Conservation (phyloP, 768 basidiomycete genomes). For the Leucocoprinus leucothites region DNA sequence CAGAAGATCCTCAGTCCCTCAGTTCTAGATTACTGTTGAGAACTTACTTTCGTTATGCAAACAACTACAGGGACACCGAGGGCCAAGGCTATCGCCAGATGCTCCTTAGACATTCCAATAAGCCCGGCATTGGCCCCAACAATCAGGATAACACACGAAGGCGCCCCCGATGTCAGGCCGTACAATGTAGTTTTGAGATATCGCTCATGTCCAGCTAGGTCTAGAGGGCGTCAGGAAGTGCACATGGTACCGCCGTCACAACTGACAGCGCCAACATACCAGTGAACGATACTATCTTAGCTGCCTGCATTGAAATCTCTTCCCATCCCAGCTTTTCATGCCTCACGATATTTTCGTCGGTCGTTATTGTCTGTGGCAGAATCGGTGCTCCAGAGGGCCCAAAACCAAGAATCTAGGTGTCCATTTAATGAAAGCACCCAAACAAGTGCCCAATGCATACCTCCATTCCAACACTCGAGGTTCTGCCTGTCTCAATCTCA, state of each 20-base stretch:
- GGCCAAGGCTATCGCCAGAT: slow-evolving; percentile 91
- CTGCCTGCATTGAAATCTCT: slow-evolving; percentile 82
- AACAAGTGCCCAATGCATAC: slow-evolving; percentile 34
- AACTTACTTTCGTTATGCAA: slow-evolving; percentile 85
- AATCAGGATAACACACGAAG: slow-evolving; percentile 89
- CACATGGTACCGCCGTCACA: background rate
- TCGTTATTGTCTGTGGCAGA: slow-evolving; percentile 59
- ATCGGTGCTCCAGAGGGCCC: slow-evolving; percentile 74
- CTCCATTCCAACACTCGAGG: slow-evolving; percentile 97
- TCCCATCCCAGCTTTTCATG: slow-evolving; percentile 95
- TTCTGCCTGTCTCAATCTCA: slow-evolving; percentile 93
- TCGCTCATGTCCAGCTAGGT: slow-evolving; percentile 94
- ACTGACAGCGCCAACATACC: too few species aligned
- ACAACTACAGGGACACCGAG: slow-evolving; percentile 91
- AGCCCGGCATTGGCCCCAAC: slow-evolving; percentile 93
- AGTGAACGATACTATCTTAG: slow-evolving; percentile 94
- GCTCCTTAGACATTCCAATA: slow-evolving; percentile 94
- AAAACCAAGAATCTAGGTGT: slow-evolving; percentile 80
- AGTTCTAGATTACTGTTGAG: background rate
- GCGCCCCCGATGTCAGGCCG: slow-evolving; percentile 90
- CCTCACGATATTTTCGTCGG: slow-evolving; percentile 63
- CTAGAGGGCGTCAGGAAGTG: slow-evolving; percentile 32
- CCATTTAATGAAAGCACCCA: background rate
- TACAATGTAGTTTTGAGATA: slow-evolving; percentile 93
- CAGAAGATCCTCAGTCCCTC: background rate